Percentiles rank a stretch among this genome's conserved stretches.
Evolutionary conservation across 192 early-diverging fungal genomes (phyloP).

Genomic region (Umbelopsis sp.): DNA sequence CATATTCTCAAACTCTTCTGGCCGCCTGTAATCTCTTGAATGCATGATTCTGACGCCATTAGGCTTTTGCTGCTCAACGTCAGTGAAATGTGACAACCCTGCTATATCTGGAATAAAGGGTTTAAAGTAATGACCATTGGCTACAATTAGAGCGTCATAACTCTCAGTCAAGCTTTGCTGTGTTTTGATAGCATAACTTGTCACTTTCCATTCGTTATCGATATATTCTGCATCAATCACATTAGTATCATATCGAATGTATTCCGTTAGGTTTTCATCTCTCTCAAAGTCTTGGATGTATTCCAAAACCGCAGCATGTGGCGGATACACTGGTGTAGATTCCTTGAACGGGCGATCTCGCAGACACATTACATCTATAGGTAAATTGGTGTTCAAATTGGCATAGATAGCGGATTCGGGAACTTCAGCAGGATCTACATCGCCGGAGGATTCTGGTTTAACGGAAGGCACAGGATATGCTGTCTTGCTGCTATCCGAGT

Average conservation of each 20-base stretch:
- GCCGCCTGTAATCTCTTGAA: slow-evolving; percentile 39
- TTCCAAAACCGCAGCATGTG: slow-evolving; percentile 38
- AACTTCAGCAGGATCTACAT: not conserved
- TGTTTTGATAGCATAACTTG: not conserved
- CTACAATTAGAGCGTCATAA: slow-evolving; percentile 56
- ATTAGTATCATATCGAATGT: slow-evolving; percentile 43
- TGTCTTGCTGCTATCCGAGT: slow-evolving; percentile 31
- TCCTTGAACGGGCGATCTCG: slow-evolving; percentile 42
- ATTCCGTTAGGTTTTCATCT: slow-evolving; percentile 18
- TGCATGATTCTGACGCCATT: slow-evolving; percentile 24
- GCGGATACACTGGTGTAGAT: slow-evolving; percentile 44
- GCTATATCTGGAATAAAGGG: slow-evolving; percentile 54
- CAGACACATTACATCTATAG: slow-evolving; percentile 55
- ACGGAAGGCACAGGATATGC: slow-evolving; percentile 35
- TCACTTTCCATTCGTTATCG: slow-evolving; percentile 26
- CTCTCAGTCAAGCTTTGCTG: slow-evolving; percentile 9
- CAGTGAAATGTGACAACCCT: slow-evolving; percentile 27
- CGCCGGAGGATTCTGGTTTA: slow-evolving; percentile 24
- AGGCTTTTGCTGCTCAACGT: not conserved
- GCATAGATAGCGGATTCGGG: slow-evolving; percentile 40
- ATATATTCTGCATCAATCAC: slow-evolving; percentile 35
- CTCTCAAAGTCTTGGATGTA: slow-evolving; percentile 44
- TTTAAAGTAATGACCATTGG: slow-evolving; percentile 49
- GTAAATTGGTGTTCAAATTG: slow-evolving; percentile 55
- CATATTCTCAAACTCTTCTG: slow-evolving; percentile 36